These are phyloP conservation scores for Phytophthora colocasiae DNA, from an alignment of 352 stramenopile species.

Conservation along the genomic window DNA sequence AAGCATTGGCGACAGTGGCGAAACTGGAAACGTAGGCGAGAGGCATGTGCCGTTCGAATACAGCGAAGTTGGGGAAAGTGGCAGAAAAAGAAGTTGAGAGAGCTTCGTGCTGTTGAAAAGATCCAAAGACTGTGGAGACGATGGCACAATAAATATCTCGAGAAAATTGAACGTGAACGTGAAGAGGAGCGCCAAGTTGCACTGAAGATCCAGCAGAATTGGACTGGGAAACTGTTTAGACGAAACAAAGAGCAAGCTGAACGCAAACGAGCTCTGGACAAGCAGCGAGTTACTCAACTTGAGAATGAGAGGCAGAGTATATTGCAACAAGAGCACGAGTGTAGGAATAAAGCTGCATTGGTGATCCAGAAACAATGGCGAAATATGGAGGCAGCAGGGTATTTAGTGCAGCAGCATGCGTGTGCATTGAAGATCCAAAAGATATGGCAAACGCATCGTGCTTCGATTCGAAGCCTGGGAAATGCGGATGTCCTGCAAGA, in stretches of 20 bases:
- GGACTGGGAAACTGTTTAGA: slow-evolving; percentile 8
- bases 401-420: slow-evolving; percentile 5
- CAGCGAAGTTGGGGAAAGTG: slow-evolving; percentile 9
- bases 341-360: neutral
- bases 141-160: slow-evolving; percentile 4
- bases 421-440: slow-evolving; percentile 1
- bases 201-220: slow-evolving; percentile 19
- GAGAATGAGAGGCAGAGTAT: neutral
- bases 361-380: slow-evolving; percentile 22
- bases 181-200: slow-evolving; percentile 15
- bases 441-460: too few species aligned
- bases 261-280: slow-evolving; percentile 12
- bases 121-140: slow-evolving; percentile 29
- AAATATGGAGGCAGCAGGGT: neutral
- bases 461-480: too few species aligned
- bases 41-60: slow-evolving; percentile 6
- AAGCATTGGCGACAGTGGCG: slow-evolving; percentile 19
- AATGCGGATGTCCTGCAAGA: neutral
- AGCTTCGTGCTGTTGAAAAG: neutral
- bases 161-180: slow-evolving; percentile 3
- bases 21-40: slow-evolving; percentile 7
- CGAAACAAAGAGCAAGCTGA: slow-evolving; percentile 13
- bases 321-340: slow-evolving; percentile 2
- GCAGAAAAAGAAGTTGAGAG: slow-evolving; percentile 3
- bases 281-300: neutral